phyloP scores from a whole-genome alignment of 1,139 yeast genomes.

The Sugiyamaella paludigena region DNA sequence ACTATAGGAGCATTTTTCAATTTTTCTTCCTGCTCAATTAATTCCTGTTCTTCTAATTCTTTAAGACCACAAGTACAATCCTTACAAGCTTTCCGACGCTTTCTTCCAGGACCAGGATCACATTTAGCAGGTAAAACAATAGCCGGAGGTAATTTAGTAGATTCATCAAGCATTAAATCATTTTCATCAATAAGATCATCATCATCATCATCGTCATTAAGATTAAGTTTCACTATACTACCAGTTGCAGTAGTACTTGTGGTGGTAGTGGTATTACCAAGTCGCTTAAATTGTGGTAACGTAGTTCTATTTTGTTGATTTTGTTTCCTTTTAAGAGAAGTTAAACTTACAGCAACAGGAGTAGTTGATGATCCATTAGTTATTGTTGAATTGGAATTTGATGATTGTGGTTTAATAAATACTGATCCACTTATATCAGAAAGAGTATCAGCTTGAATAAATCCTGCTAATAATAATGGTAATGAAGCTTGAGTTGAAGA shows the following conservation, averaged over 20 bases:
- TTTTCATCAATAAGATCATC: conserved; percentile 48
- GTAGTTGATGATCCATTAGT: conserved; percentile 39
- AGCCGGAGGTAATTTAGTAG: conserved; percentile 38
- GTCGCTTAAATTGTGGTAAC: conserved; percentile 26
- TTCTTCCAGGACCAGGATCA: conserved; percentile 47
- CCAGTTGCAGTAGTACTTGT: neutral
- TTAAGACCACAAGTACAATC: conserved; percentile 97
- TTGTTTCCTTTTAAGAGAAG: conserved; percentile 15
- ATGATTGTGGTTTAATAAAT: conserved; percentile 22
- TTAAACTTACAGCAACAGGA: conserved; percentile 19
- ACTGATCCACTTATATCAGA: conserved; percentile 48
- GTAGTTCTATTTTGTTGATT: conserved; percentile 1
- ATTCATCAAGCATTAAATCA: conserved; percentile 45
- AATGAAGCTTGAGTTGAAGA: conserved; percentile 41
- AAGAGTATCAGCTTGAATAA: conserved; percentile 46
- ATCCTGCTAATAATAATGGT: conserved; percentile 64
- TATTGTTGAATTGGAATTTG: no score
- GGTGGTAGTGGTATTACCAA: conserved; percentile 6
- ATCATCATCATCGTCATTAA: conserved; percentile 49
- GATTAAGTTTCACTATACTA: conserved; percentile 33
- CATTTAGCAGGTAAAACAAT: conserved; percentile 44
- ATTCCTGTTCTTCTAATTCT: conserved; percentile 54
- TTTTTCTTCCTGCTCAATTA: conserved; percentile 30
- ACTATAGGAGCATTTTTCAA: conserved; percentile 39
- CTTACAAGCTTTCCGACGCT: conserved; percentile 71